Percentiles rank a stretch among this genome's conserved stretches.
phyloP scores from a whole-genome alignment of 768 basidiomycete genomes.

The Suillus spraguei region DNA sequence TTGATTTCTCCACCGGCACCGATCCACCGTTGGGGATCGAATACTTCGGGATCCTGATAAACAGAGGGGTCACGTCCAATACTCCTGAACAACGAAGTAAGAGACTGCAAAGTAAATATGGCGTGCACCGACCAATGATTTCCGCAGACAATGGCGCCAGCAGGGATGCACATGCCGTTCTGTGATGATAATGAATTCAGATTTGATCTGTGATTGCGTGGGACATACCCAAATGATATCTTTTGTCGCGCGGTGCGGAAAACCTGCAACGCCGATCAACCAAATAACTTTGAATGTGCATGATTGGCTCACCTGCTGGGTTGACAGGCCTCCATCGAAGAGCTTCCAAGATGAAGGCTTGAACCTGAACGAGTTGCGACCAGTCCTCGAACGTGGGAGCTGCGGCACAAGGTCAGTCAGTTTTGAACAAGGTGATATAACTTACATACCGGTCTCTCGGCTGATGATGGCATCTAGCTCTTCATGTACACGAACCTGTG shows the following conservation, averaged over 20 bases:
- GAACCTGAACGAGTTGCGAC: constrained; percentile 34
- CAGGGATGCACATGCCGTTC: constrained; percentile 36
- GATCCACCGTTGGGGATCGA: constrained; percentile 56
- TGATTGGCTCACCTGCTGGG: constrained; percentile 27
- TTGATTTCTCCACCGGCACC: constrained; percentile 43
- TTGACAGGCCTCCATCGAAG: constrained; percentile 43
- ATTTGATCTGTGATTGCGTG: neutral
- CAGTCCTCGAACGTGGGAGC: constrained; percentile 43
- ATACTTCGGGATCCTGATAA: constrained; percentile 56
- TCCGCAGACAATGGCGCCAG: constrained; percentile 35
- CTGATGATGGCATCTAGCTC: constrained; percentile 41
- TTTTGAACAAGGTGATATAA: neutral
- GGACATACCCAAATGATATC: constrained; percentile 29
- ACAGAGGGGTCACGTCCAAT: constrained; percentile 51
- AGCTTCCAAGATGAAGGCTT: constrained; percentile 41
- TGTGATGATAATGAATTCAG: constrained; percentile 19
- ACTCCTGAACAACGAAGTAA: constrained; percentile 30
- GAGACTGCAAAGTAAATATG: neutral
- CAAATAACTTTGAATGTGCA: neutral
- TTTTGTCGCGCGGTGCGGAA: constrained; percentile 27
- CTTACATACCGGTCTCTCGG: constrained; percentile 32
- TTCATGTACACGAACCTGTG: constrained; percentile 37
- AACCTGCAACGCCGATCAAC: constrained; percentile 13
- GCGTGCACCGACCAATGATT: constrained; percentile 28
- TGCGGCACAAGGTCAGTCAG: constrained; percentile 15